phyloP scores from a whole-genome alignment of 805 yeast genomes.

The Candida schatavii region DNA sequence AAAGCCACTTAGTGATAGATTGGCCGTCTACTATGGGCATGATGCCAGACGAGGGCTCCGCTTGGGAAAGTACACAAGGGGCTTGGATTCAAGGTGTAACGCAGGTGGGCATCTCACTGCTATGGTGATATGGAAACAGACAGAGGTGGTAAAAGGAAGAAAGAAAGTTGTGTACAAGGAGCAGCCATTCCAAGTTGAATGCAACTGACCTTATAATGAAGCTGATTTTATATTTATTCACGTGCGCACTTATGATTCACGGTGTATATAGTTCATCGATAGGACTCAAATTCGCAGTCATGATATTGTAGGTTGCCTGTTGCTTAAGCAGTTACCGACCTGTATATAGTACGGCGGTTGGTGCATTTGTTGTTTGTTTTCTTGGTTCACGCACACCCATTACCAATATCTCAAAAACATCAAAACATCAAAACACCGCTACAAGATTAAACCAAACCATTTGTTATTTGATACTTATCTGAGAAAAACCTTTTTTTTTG shows the following conservation, averaged over 20 bases:
- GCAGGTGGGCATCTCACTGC: constrained; percentile 71
- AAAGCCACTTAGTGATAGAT: constrained; percentile 27
- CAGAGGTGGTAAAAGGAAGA: constrained; percentile 10
- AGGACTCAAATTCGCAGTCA: too few relatives aligned
- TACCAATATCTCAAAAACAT: not conserved
- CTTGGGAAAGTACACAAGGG: constrained; percentile 63
- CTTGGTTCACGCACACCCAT: not conserved
- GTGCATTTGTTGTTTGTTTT: too few relatives aligned
- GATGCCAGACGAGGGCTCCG: constrained; percentile 79
- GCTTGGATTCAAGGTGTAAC: constrained; percentile 82
- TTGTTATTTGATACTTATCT: not conserved
- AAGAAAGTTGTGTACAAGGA: constrained; percentile 19
- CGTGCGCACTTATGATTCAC: too few relatives aligned
- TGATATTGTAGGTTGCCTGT: too few relatives aligned
- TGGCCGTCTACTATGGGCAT: constrained; percentile 78
- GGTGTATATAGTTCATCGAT: too few relatives aligned
- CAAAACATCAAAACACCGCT: constrained; percentile 8
- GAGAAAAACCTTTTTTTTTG: not conserved
- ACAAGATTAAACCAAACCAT: not conserved
- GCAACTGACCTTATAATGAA: too few relatives aligned
- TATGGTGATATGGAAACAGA: constrained; percentile 42
- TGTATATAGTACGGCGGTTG: not conserved
- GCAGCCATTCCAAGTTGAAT: constrained; percentile 13
- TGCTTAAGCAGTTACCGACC: too few relatives aligned
- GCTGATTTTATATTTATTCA: too few relatives aligned